Conservation (phyloP, 2,329 filamentous ascomycete species). For the Botrytis sinoallii region DNA sequence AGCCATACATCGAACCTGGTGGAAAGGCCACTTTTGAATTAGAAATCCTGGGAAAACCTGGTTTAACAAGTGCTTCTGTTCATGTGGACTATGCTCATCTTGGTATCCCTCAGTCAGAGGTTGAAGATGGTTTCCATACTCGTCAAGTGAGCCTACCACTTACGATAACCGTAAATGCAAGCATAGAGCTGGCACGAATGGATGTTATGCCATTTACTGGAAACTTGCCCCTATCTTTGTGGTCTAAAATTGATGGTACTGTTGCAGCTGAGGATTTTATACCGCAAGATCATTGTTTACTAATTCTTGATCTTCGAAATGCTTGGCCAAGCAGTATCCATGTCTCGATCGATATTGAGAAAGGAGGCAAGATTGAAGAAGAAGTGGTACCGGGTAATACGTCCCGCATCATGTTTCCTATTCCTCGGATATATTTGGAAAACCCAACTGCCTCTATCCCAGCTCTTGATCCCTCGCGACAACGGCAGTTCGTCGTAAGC, state of each 20-base stretch:
- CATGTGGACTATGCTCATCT: conserved; percentile 85
- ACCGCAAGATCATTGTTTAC: conserved; percentile 67
- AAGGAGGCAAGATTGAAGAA: conserved; percentile 40
- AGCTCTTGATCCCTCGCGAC: conserved; percentile 73
- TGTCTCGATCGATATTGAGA: conserved; percentile 53
- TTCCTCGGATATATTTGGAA: conserved; percentile 72
- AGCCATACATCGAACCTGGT: conserved; percentile 62
- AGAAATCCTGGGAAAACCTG: conserved; percentile 82
- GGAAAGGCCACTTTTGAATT: conserved; percentile 71
- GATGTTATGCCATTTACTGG: conserved; percentile 74
- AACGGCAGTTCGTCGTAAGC: conserved; percentile 90
- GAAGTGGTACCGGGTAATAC: conserved; percentile 66
- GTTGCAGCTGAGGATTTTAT: conserved; percentile 40
- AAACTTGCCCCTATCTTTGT: conserved; percentile 59
- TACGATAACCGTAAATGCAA: conserved; percentile 87
- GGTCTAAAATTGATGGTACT: conserved; percentile 44
- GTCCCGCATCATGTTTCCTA: conserved; percentile 70
- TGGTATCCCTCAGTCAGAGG: conserved; percentile 64
- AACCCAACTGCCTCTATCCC: conserved; percentile 77
- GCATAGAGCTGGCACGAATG: conserved; percentile 75
- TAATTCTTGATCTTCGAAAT: conserved; percentile 83
- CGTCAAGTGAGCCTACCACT: conserved; percentile 77
- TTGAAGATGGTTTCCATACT: conserved; percentile 75
- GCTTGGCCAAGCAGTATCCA: conserved; percentile 80
- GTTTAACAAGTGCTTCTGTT: conserved; percentile 73